A percentile compares a stretch with the other conserved stretches of the same genome.
Evolutionary conservation across 805 yeast genomes (phyloP).

Genomic region (Candida pseudoglaebosa): DNA sequence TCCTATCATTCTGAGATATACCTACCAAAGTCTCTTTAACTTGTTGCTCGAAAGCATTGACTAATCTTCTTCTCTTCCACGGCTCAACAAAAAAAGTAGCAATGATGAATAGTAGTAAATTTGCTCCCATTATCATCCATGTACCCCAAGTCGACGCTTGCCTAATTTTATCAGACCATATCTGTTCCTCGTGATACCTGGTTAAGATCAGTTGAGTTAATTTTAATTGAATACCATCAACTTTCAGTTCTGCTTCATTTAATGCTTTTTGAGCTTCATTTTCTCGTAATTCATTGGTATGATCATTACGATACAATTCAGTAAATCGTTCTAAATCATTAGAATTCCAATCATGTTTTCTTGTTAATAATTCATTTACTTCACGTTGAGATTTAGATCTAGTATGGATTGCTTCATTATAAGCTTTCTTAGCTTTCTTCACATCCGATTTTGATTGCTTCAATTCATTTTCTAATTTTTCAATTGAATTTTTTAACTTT

Average conservation of each 20-base stretch:
- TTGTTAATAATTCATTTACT: conserved; percentile 79
- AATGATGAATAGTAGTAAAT: conserved; percentile 68
- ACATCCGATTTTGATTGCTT: conserved; percentile 46
- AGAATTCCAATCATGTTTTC: conserved; percentile 80
- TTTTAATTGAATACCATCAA: conserved; percentile 66
- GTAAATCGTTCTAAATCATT: conserved; percentile 83
- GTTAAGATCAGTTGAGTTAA: conserved; percentile 76
- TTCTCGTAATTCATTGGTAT: conserved; percentile 63
- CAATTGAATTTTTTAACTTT: conserved; percentile 59
- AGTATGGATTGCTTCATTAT: conserved; percentile 56
- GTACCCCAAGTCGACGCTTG: conserved; percentile 98
- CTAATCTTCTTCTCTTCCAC: conserved; percentile 81
- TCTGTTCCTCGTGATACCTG: conserved; percentile 93
- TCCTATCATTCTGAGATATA: conserved; percentile 10
- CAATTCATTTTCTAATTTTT: conserved; percentile 49
- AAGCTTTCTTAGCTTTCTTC: conserved; percentile 43
- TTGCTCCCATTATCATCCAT: conserved; percentile 81
- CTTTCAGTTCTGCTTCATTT: conserved; percentile 51
- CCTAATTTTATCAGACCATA: conserved; percentile 96
- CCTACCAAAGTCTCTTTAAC: conserved; percentile 45
- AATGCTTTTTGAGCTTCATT: conserved; percentile 45
- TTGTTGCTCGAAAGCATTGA: conserved; percentile 77
- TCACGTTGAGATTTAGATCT: conserved; percentile 75
- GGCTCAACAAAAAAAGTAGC: conserved; percentile 92
- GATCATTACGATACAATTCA: conserved; percentile 73